phyloP scores from a whole-genome alignment of 2,329 filamentous ascomycete species.

The Scedosporium aurantiacum region DNA sequence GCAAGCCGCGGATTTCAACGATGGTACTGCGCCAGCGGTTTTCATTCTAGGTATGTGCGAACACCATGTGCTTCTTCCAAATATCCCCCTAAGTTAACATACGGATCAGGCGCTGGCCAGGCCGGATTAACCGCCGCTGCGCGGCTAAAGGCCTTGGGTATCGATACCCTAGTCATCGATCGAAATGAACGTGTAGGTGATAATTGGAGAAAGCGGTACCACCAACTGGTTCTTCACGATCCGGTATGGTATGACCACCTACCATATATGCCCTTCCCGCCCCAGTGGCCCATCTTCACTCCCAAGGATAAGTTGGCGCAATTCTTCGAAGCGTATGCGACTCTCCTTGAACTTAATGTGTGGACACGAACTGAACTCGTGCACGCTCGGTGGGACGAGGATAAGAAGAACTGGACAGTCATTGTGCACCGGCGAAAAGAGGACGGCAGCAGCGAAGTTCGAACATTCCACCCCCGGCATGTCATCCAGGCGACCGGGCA shows the following conservation, averaged over 20 bases:
- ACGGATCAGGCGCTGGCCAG: slow-evolving; percentile 42
- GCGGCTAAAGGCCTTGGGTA: slow-evolving; percentile 46
- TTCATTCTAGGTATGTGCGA: slow-evolving; percentile 44
- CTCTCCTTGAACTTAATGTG: slow-evolving; percentile 55
- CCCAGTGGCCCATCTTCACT: slow-evolving; percentile 58
- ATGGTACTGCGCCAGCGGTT: slow-evolving; percentile 41
- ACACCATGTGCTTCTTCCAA: too few relatives aligned
- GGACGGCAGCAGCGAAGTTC: slow-evolving; percentile 35
- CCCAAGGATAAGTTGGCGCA: slow-evolving; percentile 62
- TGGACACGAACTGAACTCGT: slow-evolving; percentile 46
- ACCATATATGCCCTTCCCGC: slow-evolving; percentile 54
- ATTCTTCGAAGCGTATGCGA: slow-evolving; percentile 56
- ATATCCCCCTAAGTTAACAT: not conserved
- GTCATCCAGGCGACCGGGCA: slow-evolving; percentile 59
- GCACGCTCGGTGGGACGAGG: slow-evolving; percentile 38
- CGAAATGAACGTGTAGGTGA: slow-evolving; percentile 47
- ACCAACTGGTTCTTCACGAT: slow-evolving; percentile 57
- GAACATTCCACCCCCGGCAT: slow-evolving; percentile 49
- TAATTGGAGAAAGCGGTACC: slow-evolving; percentile 53
- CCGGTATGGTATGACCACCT: slow-evolving; percentile 52
- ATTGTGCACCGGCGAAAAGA: slow-evolving; percentile 37
- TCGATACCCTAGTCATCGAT: slow-evolving; percentile 48
- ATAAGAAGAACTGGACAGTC: slow-evolving; percentile 41
- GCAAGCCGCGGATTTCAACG: slow-evolving; percentile 26
- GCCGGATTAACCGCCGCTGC: slow-evolving; percentile 46